Evolutionary conservation across 805 yeast species (phyloP).

Genomic region (Naumovozyma castellii): DNA sequence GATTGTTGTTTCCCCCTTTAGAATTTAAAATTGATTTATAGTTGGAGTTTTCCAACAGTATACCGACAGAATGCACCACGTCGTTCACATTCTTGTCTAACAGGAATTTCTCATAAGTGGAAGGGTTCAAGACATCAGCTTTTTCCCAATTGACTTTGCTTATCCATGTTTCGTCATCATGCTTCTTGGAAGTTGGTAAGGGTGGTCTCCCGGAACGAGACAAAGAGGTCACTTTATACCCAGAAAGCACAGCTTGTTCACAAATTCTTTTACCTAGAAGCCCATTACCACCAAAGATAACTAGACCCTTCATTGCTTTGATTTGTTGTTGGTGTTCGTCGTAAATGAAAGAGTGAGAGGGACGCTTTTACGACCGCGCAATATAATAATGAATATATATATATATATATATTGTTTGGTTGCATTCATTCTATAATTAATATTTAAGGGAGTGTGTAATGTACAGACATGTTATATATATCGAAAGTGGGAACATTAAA

Average conservation of each 20-base stretch:
- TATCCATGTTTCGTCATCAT: slow-evolving; percentile 37
- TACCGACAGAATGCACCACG: slow-evolving; percentile 79
- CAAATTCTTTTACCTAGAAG: slow-evolving; percentile 68
- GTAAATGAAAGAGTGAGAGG: no score
- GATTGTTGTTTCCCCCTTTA: slow-evolving; percentile 20
- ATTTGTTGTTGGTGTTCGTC: background rate
- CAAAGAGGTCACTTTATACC: slow-evolving; percentile 60
- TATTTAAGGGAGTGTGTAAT: background rate
- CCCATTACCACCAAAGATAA: slow-evolving; percentile 86
- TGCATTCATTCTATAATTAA: no score
- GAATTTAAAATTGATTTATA: slow-evolving; percentile 43
- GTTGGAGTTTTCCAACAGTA: slow-evolving; percentile 54
- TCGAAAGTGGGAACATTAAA: no score
- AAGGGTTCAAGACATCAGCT: slow-evolving; percentile 61
- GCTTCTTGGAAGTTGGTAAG: slow-evolving; percentile 21
- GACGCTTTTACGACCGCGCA: no score
- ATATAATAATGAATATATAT: no score
- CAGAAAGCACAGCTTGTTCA: slow-evolving; percentile 51
- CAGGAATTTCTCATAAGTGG: slow-evolving; percentile 42
- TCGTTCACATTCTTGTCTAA: slow-evolving; percentile 29
- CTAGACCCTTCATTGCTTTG: slow-evolving; percentile 25
- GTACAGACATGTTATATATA: no score
- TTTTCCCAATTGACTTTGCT: slow-evolving; percentile 52
- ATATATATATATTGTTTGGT: no score
- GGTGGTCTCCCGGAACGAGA: slow-evolving; percentile 54